Evolutionary conservation across 306 rosid genomes (phyloP).

Genomic region (Cucurbita ficifolia): DNA sequence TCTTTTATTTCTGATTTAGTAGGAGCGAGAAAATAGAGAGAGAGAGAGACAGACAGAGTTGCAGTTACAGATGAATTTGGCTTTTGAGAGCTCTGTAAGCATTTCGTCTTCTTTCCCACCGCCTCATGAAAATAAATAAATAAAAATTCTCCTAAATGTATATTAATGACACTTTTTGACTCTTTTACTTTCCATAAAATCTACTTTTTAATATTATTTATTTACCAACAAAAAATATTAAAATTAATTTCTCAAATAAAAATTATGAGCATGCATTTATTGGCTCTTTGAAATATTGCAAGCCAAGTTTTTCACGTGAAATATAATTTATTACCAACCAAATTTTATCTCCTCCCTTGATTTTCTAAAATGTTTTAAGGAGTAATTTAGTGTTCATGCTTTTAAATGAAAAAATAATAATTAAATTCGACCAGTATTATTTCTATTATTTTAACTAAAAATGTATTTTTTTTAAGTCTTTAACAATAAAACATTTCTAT

Average conservation of each 20-base stretch:
- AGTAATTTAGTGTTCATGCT: too few relatives aligned
- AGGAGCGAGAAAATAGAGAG: background rate
- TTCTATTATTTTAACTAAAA: too few relatives aligned
- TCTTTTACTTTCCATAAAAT: background rate
- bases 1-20: background rate
- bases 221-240: background rate
- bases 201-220: background rate
- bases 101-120: background rate
- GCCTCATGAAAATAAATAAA: background rate
- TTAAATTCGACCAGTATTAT: background rate
- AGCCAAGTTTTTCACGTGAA: background rate
- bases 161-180: background rate
- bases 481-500: background rate
- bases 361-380: background rate
- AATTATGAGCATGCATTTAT: background rate
- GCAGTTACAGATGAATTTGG: background rate
- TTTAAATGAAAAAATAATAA: too few relatives aligned
- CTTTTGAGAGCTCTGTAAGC: background rate
- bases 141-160: background rate
- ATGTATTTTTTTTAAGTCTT: too few relatives aligned
- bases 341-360: background rate
- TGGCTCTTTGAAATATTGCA: background rate
- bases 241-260: background rate
- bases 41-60: background rate
- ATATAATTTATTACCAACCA: background rate